Conservation (phyloP, 306 rosid species). For the Pueraria montana region DNA sequence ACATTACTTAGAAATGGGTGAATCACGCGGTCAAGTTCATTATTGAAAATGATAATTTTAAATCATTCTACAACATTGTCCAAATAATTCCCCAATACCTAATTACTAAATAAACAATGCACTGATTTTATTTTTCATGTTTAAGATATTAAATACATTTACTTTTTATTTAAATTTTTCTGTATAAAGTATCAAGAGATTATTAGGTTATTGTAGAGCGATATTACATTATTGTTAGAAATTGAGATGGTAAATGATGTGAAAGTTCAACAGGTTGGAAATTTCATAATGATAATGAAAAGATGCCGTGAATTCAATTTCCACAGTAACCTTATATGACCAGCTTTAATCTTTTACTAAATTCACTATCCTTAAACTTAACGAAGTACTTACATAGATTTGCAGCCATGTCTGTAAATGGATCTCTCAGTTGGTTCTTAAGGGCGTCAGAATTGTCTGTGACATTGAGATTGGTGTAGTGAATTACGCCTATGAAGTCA, state of each 20-base stretch:
- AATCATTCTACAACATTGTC: neutral
- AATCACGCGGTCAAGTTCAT: neutral
- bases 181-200: neutral
- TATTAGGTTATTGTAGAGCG: neutral
- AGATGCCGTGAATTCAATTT: neutral
- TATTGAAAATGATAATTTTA: neutral
- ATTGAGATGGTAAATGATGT: neutral
- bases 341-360: neutral
- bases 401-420: constrained; percentile 45
- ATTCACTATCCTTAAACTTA: neutral
- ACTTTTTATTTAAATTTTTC: neutral
- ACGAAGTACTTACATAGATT: constrained; percentile 21
- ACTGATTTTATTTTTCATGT: too few species aligned
- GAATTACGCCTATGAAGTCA: constrained; percentile 71
- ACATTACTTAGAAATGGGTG: neutral
- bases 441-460: constrained; percentile 53
- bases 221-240: neutral
- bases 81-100: too few species aligned
- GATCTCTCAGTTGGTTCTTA: constrained; percentile 56
- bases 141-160: too few species aligned
- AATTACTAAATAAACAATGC: too few species aligned
- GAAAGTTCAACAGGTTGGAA: neutral
- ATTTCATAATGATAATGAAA: neutral
- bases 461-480: constrained; percentile 45
- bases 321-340: neutral